Percentiles rank a stretch among this genome's conserved stretches.
Conservation (phyloP, 2,329 filamentous ascomycete genomes). For the Bipolaris sorokiniana region DNA sequence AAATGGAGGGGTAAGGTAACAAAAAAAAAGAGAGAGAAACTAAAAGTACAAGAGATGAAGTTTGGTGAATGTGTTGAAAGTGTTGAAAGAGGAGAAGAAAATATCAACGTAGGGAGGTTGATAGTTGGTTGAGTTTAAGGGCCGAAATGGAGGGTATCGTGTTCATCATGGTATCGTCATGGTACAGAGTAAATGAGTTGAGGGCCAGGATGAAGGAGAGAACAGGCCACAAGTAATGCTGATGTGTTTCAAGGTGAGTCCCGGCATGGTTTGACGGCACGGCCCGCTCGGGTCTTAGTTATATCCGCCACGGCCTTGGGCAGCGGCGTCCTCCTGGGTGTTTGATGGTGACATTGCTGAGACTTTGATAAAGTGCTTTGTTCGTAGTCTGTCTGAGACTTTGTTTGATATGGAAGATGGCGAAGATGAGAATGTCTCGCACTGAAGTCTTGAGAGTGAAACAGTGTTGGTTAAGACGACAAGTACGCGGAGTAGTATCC, state of each 20-base stretch:
- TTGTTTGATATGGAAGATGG: conserved; percentile 6
- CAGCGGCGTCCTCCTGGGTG: conserved; percentile 19
- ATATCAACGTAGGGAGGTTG: not conserved
- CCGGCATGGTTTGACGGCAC: conserved; percentile 13
- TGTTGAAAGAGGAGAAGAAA: not conserved
- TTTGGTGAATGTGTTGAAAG: not conserved
- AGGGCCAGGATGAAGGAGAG: conserved; percentile 6
- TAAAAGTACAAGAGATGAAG: not conserved
- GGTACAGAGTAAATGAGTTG: not conserved
- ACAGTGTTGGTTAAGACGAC: conserved; percentile 3
- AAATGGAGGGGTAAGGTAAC: not conserved
- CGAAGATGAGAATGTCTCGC: conserved; percentile 17
- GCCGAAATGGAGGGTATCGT: too few species aligned
- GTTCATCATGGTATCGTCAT: too few species aligned
- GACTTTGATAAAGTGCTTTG: conserved; percentile 11
- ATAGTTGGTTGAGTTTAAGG: too few species aligned
- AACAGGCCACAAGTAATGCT: not conserved
- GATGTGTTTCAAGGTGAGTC: conserved; percentile 3
- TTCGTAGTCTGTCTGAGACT: conserved; percentile 3
- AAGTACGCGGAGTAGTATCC: too few species aligned
- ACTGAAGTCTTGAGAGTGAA: conserved; percentile 10
- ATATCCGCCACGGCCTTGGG: conserved; percentile 47
- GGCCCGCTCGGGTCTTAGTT: conserved; percentile 31
- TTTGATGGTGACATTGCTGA: conserved; percentile 12
- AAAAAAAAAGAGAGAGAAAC: not conserved